phyloP scores from a whole-genome alignment of 73 alveolate species.

The Urostyla sp. region DNA sequence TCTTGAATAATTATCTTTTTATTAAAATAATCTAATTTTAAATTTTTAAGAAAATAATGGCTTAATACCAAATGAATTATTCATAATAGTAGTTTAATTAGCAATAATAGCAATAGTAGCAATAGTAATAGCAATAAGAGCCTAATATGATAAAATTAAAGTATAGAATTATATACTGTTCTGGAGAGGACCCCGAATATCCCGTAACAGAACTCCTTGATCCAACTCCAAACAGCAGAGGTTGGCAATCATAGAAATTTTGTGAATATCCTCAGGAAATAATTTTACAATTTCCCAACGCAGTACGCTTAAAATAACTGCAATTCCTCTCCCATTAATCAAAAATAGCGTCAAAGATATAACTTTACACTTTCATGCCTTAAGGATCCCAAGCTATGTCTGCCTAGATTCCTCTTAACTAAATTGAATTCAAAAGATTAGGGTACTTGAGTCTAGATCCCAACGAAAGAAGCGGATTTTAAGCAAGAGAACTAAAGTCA shows the following conservation, averaged over 20 bases:
- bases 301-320: conserved; percentile 79
- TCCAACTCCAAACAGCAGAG: conserved; percentile 90
- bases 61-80: too few species aligned
- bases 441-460: conserved; percentile 97
- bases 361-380: conserved; percentile 87
- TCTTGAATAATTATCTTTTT: too few species aligned
- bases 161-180: conserved; percentile 62
- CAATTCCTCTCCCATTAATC: conserved; percentile 94
- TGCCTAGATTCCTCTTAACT: conserved; percentile 43
- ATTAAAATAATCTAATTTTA: too few species aligned
- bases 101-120: too few species aligned
- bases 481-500: conserved; percentile 96
- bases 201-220: conserved; percentile 91
- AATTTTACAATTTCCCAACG: conserved; percentile 75
- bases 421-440: conserved; percentile 93
- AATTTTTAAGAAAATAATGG: too few species aligned
- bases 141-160: conserved; percentile 51
- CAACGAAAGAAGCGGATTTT: conserved; percentile 96
- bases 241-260: conserved; percentile 93
- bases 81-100: too few species aligned
- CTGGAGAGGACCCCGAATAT: conserved; percentile 91
- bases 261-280: conserved; percentile 93
- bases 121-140: not conserved
- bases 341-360: conserved; percentile 89
- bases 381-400: conserved; percentile 16